Conservation (phyloP, 805 yeast species). For the Candida nemodendra region DNA sequence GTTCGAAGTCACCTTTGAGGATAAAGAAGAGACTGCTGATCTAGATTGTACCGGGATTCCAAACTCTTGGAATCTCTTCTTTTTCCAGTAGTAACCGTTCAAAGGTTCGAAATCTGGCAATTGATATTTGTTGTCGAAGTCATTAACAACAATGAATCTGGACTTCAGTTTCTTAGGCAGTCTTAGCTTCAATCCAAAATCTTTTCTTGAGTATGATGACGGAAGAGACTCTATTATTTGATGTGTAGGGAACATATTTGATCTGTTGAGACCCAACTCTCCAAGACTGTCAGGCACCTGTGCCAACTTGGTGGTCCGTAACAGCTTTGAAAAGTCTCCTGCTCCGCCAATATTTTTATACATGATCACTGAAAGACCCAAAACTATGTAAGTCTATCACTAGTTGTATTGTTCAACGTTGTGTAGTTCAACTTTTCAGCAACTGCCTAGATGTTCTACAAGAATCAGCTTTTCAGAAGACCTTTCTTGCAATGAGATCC, state of each 20-base stretch:
- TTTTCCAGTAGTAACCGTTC: slow-evolving; percentile 57
- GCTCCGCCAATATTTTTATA: slow-evolving; percentile 22
- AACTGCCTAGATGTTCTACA: too few species aligned
- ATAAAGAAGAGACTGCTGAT: slow-evolving; percentile 4
- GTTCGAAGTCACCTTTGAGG: slow-evolving; percentile 22
- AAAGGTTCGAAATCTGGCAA: slow-evolving; percentile 70
- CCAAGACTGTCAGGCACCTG: slow-evolving; percentile 33
- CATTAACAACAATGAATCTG: slow-evolving; percentile 60
- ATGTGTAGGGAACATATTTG: slow-evolving; percentile 55
- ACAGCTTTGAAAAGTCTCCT: slow-evolving; percentile 28
- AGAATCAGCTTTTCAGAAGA: too few species aligned
- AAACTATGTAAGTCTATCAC: too few species aligned
- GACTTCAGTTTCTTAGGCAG: slow-evolving; percentile 62
- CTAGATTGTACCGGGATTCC: slow-evolving; percentile 46
- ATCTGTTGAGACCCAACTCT: slow-evolving; percentile 23
- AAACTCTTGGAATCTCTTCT: slow-evolving; percentile 66
- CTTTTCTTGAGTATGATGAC: slow-evolving; percentile 60
- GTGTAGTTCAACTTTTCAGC: too few species aligned
- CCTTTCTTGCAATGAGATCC: too few species aligned
- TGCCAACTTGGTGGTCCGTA: slow-evolving; percentile 33
- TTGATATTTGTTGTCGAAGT: slow-evolving; percentile 63
- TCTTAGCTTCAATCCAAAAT: slow-evolving; percentile 73
- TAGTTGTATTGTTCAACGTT: too few species aligned
- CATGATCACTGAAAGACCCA: too few species aligned
- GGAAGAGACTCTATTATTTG: slow-evolving; percentile 72